Conservation (phyloP, 2,329 filamentous ascomycete genomes). For the Fusarium transvaalense region DNA sequence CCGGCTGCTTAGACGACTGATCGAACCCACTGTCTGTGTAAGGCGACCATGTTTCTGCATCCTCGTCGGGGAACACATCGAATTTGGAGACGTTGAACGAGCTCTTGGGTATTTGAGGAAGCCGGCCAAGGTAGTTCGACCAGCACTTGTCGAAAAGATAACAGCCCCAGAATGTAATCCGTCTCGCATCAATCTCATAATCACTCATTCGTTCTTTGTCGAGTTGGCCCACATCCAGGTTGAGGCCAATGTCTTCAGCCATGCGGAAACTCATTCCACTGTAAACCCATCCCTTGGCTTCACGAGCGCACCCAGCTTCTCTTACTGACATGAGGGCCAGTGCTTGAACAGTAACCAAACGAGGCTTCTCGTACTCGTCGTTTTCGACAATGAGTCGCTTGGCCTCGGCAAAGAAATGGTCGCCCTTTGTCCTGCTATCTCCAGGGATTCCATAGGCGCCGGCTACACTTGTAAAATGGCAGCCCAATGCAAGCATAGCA, state of each 20-base stretch:
- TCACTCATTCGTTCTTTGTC: constrained; percentile 75
- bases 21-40: constrained; percentile 88
- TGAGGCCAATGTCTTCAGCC: constrained; percentile 93
- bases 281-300: constrained; percentile 98
- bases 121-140: constrained; percentile 94
- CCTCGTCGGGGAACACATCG: constrained; percentile 91
- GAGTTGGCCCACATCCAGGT: constrained; percentile 81
- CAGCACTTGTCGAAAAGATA: constrained; percentile 99
- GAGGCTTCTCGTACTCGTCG: constrained; percentile 91
- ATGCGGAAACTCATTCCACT: constrained; percentile 98
- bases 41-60: constrained; percentile 86
- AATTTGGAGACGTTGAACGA: constrained; percentile 88
- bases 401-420: constrained; percentile 95
- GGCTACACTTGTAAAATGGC: constrained; percentile 86
- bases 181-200: constrained; percentile 86
- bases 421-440: constrained; percentile 87
- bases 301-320: constrained; percentile 92
- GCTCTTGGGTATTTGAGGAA: constrained; percentile 85
- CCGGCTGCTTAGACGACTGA: constrained; percentile 79
- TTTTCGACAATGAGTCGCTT: constrained; percentile 91
- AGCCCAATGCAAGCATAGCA: constrained; percentile 91
- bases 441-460: constrained; percentile 78
- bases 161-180: constrained; percentile 97
- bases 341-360: constrained; percentile 91
- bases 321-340: constrained; percentile 95